These are phyloP conservation scores for Ophiostoma himal-ulmi DNA, from an alignment of 2,329 filamentous ascomycete species.

Conservation along the genomic window DNA sequence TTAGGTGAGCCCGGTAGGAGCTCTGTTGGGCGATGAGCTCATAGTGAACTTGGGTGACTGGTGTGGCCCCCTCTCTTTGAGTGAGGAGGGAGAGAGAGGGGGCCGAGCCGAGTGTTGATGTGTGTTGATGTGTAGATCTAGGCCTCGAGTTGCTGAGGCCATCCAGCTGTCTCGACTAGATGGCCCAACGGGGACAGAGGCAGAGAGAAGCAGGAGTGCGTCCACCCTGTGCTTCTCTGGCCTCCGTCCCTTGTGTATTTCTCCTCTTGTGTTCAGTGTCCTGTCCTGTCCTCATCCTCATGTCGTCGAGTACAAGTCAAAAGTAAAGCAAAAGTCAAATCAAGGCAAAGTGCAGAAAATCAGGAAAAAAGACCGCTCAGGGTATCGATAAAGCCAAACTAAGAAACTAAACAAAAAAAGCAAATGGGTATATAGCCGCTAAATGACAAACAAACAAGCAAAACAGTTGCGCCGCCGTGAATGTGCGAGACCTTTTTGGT, in stretches of 20 bases:
- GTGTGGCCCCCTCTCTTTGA: neutral
- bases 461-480: neutral
- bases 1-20: neutral
- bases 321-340: neutral
- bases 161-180: neutral
- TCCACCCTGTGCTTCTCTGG: neutral
- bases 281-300: neutral
- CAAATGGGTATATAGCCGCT: constrained; percentile 10
- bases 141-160: neutral
- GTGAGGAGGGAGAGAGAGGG: neutral
- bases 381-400: constrained; percentile 4
- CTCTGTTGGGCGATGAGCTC: neutral
- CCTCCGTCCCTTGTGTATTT: neutral
- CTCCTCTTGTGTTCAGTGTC: neutral
- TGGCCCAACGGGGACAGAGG: neutral
- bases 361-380: neutral
- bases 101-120: neutral
- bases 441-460: neutral
- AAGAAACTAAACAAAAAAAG: neutral
- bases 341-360: neutral
- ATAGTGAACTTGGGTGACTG: neutral
- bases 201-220: neutral
- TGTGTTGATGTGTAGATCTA: neutral
- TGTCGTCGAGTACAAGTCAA: neutral
- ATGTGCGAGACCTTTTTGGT: constrained; percentile 4